These are phyloP conservation scores for Boletellus sp. DNA, from an alignment of 768 basidiomycete genomes.

Conservation along the genomic window DNA sequence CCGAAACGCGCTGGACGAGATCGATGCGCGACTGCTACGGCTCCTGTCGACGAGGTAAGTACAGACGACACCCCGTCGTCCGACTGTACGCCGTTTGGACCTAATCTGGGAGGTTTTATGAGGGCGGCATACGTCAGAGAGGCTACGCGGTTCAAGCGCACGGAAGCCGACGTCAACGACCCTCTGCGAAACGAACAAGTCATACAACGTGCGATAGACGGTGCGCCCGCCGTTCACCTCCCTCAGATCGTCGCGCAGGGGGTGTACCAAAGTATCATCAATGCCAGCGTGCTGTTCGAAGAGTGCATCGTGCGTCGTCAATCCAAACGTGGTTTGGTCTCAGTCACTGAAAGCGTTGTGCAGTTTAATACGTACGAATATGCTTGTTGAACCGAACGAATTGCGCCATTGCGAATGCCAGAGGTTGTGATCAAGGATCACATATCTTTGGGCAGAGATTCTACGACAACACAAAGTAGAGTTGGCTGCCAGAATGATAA, in stretches of 20 bases:
- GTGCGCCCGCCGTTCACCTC: conserved; percentile 15
- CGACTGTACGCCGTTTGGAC: no score
- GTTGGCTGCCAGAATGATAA: no score
- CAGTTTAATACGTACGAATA: conserved; percentile 13
- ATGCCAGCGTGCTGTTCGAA: conserved; percentile 23
- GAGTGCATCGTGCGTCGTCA: conserved; percentile 18
- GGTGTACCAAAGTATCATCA: conserved; percentile 18
- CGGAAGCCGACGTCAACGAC: conserved; percentile 5
- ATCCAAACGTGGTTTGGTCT: background rate
- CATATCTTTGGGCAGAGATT: background rate
- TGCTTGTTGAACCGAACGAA: background rate
- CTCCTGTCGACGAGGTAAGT: conserved; percentile 22
- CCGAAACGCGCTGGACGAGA: conserved; percentile 10
- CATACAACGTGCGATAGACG: conserved; percentile 18
- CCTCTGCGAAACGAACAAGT: conserved; percentile 17
- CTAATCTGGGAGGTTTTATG: background rate
- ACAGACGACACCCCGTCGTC: background rate
- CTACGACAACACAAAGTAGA: no score
- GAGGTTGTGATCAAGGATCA: background rate
- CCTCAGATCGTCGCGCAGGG: conserved; percentile 22
- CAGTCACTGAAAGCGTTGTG: background rate
- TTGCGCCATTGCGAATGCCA: no score
- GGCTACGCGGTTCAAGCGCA: conserved; percentile 27
- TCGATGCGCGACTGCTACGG: conserved; percentile 19
- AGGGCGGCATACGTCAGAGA: conserved; percentile 22